Conservation (phyloP, 2,329 filamentous ascomycete genomes). For the Bipolaris sorokiniana region DNA sequence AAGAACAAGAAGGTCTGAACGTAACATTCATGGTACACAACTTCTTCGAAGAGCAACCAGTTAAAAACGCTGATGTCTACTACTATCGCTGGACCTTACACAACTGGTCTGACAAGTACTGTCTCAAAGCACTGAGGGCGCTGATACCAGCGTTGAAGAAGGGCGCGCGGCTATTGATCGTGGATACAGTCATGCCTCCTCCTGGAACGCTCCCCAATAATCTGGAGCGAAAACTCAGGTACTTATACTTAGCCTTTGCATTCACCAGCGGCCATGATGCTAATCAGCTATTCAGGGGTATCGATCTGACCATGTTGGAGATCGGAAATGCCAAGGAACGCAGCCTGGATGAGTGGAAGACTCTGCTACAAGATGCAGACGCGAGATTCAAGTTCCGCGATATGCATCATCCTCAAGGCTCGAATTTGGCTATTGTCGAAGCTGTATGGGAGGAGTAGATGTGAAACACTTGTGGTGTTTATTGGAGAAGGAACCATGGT, state of each 20-base stretch:
- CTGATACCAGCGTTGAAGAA: slow-evolving; percentile 30
- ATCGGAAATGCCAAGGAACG: slow-evolving; percentile 56
- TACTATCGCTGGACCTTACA: slow-evolving; percentile 50
- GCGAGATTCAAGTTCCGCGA: slow-evolving; percentile 47
- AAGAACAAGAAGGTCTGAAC: slow-evolving; percentile 7
- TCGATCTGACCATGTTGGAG: slow-evolving; percentile 57
- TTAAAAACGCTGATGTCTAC: slow-evolving; percentile 43
- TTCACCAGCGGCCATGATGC: not conserved
- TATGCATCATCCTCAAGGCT: not conserved
- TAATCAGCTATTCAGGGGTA: slow-evolving; percentile 18
- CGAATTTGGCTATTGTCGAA: slow-evolving; percentile 7
- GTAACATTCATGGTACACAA: slow-evolving; percentile 27
- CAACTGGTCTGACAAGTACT: slow-evolving; percentile 49
- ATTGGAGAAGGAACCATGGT: not conserved
- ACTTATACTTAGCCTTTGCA: not conserved
- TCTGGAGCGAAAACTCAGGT: slow-evolving; percentile 8
- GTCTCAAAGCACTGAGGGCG: slow-evolving; percentile 21
- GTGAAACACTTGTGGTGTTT: not conserved
- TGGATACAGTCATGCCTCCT: slow-evolving; percentile 19
- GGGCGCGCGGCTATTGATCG: slow-evolving; percentile 27
- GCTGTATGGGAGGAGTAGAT: slow-evolving; percentile 4
- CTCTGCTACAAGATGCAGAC: slow-evolving; percentile 52
- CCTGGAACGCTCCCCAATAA: slow-evolving; percentile 10
- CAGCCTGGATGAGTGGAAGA: slow-evolving; percentile 51
- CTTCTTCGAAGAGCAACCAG: slow-evolving; percentile 28